Conservation (phyloP, 495 filamentous ascomycete genomes). For the Penicillium macrosclerotiorum region DNA sequence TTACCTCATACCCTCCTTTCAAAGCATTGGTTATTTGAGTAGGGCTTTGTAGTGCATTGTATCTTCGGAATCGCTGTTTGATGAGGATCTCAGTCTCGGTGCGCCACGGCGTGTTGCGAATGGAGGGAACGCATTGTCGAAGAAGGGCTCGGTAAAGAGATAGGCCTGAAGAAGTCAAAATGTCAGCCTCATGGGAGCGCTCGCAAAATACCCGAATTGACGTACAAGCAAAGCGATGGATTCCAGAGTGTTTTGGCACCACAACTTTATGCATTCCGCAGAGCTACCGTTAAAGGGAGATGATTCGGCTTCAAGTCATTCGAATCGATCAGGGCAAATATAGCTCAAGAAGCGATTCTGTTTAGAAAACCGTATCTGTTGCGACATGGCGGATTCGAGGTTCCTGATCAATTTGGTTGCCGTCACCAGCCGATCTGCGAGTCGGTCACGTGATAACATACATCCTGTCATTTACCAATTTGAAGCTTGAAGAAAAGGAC, state of each 20-base stretch:
- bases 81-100: slow-evolving; percentile 42
- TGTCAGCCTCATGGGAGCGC: slow-evolving; percentile 13
- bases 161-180: slow-evolving; percentile 49
- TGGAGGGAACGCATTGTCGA: slow-evolving; percentile 52
- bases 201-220: too few species aligned
- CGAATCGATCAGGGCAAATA: slow-evolving; percentile 14
- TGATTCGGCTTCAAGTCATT: too few species aligned
- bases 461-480: too few species aligned
- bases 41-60: slow-evolving; percentile 52
- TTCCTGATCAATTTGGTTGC: too few species aligned
- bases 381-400: too few species aligned
- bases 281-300: too few species aligned
- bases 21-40: slow-evolving; percentile 54
- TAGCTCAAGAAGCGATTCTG: neutral
- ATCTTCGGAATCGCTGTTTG: slow-evolving; percentile 57
- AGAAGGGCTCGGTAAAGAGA: slow-evolving; percentile 73
- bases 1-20: slow-evolving; percentile 65
- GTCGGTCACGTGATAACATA: too few species aligned
- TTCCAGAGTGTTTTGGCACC: slow-evolving; percentile 45
- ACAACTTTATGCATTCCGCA: slow-evolving; percentile 44
- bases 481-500: too few species aligned
- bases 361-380: neutral
- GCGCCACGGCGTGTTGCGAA: slow-evolving; percentile 40
- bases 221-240: slow-evolving; percentile 68
- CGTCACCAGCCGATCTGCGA: too few species aligned